These are phyloP conservation scores for Rhizophora apiculata DNA, from an alignment of 345 rosid species.

Conservation along the genomic window DNA sequence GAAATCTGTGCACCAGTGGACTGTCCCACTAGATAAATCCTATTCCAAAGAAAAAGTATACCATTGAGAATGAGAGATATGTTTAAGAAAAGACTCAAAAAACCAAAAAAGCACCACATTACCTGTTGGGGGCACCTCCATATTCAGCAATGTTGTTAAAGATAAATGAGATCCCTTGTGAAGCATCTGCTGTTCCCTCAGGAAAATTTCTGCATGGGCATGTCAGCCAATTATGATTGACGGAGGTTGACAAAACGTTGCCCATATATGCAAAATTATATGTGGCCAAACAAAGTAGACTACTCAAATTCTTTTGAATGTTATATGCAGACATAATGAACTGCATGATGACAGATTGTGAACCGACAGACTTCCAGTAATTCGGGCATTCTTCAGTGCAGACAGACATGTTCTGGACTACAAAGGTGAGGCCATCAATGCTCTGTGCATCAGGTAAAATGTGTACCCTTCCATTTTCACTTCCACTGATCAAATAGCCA, in stretches of 20 bases:
- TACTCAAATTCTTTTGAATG: not conserved
- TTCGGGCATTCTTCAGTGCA: too few species aligned
- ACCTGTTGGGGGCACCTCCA: slow-evolving; percentile 35
- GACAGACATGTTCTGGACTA: not conserved
- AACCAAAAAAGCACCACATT: not conserved
- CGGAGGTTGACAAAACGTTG: not conserved
- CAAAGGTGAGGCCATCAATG: slow-evolving; percentile 7
- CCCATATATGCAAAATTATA: not conserved
- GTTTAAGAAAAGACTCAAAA: slow-evolving; percentile 9
- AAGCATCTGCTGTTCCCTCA: slow-evolving; percentile 34
- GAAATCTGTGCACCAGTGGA: slow-evolving; percentile 35
- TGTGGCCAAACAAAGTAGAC: too few species aligned
- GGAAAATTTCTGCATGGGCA: slow-evolving; percentile 32
- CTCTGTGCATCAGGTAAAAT: not conserved
- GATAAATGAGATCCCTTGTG: slow-evolving; percentile 32
- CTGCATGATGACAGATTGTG: not conserved
- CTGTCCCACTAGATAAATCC: slow-evolving; percentile 35
- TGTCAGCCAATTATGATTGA: slow-evolving; percentile 10
- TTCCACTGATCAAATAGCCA: not conserved
- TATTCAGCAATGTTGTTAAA: slow-evolving; percentile 31
- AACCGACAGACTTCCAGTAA: not conserved
- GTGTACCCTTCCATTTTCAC: not conserved
- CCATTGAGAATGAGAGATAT: slow-evolving; percentile 9
- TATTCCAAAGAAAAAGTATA: slow-evolving; percentile 20
- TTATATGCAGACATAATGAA: not conserved